Evolutionary conservation across 352 stramenopile genomes (phyloP).

Genomic region (Pilasporangium apinafurcum): DNA sequence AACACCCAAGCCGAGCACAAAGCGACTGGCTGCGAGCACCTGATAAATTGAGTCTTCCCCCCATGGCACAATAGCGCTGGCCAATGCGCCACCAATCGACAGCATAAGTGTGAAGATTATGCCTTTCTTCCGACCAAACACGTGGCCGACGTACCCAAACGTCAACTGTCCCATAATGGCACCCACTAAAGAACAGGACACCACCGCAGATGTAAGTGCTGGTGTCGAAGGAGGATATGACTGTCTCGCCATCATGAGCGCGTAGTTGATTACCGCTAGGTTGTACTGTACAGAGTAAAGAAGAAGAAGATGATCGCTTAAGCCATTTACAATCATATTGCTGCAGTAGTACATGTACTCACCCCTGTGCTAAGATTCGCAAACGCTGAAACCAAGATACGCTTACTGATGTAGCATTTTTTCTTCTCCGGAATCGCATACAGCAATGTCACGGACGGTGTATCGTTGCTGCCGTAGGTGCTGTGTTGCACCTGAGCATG

Average conservation of each 20-base stretch:
- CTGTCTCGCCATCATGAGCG: slow-evolving; percentile 20
- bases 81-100: slow-evolving; percentile 47
- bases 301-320: too few species aligned
- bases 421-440: not conserved
- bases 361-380: slow-evolving; percentile 78
- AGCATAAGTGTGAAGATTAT: slow-evolving; percentile 78
- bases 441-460: not conserved
- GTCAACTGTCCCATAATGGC: slow-evolving; percentile 76
- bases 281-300: too few species aligned
- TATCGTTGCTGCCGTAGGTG: not conserved
- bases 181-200: slow-evolving; percentile 64
- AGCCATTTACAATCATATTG: too few species aligned
- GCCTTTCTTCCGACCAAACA: slow-evolving; percentile 52
- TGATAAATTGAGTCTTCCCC: slow-evolving; percentile 48
- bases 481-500: not conserved
- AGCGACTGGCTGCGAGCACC: slow-evolving; percentile 55
- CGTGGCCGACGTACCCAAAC: slow-evolving; percentile 74
- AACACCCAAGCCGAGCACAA: slow-evolving; percentile 71
- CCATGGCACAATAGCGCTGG: slow-evolving; percentile 58
- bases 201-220: slow-evolving; percentile 53
- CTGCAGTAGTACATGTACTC: too few species aligned
- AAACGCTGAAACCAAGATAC: slow-evolving; percentile 61
- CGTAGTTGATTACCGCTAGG: slow-evolving; percentile 12
- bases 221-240: slow-evolving; percentile 46
- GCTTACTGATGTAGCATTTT: slow-evolving; percentile 22